phyloP scores from a whole-genome alignment of 1,284 basidiomycete genomes.

The Ustilago nuda region DNA sequence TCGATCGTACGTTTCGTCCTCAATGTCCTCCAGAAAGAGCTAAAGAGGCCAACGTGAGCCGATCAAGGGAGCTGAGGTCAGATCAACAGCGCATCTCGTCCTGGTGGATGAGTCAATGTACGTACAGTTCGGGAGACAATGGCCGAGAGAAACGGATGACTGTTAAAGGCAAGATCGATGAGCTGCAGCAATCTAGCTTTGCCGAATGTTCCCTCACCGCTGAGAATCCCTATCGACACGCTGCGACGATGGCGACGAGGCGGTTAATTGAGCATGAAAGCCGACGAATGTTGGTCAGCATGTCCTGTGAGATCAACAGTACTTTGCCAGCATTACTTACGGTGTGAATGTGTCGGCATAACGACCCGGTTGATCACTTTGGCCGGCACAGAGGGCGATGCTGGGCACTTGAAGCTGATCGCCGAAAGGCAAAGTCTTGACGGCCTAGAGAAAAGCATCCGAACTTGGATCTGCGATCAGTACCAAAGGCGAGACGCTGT shows the following conservation, averaged over 20 bases:
- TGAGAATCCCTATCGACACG: background rate
- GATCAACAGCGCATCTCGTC: background rate
- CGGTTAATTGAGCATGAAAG: background rate
- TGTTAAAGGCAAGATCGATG: conserved; percentile 23
- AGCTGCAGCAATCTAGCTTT: conserved; percentile 6
- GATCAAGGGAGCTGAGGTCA: background rate
- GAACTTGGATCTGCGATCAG: background rate
- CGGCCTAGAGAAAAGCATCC: background rate
- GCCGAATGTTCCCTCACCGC: background rate
- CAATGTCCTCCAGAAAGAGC: conserved; percentile 13
- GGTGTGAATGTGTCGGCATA: background rate
- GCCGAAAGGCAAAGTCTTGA: conserved; percentile 14
- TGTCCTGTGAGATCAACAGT: background rate
- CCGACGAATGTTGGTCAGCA: background rate
- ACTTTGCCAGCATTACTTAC: background rate
- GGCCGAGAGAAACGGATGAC: conserved; percentile 38
- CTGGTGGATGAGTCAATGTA: background rate
- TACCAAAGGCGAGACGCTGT: background rate
- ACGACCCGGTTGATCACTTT: background rate
- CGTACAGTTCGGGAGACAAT: conserved; percentile 38
- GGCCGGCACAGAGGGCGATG: background rate
- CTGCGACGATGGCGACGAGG: background rate
- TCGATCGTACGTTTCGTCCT: conserved; percentile 7
- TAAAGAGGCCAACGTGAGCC: background rate
- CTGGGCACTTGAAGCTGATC: conserved; percentile 12